phyloP scores from a whole-genome alignment of 2,329 filamentous ascomycete species.

The Exophiala lecanii-corni region DNA sequence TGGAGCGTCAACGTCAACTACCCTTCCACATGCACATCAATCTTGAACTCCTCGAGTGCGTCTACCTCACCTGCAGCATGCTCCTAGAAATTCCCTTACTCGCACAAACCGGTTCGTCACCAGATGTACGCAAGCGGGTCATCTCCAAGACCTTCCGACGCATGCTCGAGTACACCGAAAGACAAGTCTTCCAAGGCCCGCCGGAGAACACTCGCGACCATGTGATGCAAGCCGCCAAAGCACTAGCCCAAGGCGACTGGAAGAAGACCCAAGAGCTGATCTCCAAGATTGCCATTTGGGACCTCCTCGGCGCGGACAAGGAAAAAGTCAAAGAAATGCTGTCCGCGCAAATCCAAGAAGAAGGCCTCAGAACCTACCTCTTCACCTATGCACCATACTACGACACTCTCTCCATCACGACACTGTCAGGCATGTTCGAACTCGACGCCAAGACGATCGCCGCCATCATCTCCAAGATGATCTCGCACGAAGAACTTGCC shows the following conservation, averaged over 20 bases:
- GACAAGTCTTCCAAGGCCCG: constrained; percentile 96
- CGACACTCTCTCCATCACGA: constrained; percentile 84
- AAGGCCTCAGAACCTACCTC: constrained; percentile 94
- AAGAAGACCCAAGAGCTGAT: constrained; percentile 93
- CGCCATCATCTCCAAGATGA: constrained; percentile 98
- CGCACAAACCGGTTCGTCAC: constrained; percentile 92
- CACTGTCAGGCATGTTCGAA: constrained; percentile 92
- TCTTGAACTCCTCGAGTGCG: constrained; percentile 93
- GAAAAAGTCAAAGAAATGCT: constrained; percentile 97
- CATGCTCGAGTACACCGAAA: constrained; percentile 98
- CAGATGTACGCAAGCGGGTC: constrained; percentile 92
- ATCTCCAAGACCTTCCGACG: constrained; percentile 99
- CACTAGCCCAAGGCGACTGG: constrained; percentile 94
- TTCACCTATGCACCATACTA: constrained; percentile 99
- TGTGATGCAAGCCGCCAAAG: constrained; percentile 98
- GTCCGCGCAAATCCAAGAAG: constrained; percentile 95
- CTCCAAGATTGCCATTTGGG: constrained; percentile 99
- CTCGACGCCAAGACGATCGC: constrained; percentile 83
- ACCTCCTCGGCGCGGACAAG: constrained; percentile 75
- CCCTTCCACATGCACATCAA: constrained; percentile 99
- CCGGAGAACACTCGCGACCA: constrained; percentile 99
- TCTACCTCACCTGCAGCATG: constrained; percentile 99
- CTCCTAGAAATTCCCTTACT: constrained; percentile 95
- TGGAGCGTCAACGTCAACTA: constrained; percentile 94
- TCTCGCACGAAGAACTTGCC: constrained; percentile 95